Percentiles rank a stretch among this genome's conserved stretches.
phyloP scores from a whole-genome alignment of 495 filamentous ascomycete species.

The Lindgomyces ingoldianus region DNA sequence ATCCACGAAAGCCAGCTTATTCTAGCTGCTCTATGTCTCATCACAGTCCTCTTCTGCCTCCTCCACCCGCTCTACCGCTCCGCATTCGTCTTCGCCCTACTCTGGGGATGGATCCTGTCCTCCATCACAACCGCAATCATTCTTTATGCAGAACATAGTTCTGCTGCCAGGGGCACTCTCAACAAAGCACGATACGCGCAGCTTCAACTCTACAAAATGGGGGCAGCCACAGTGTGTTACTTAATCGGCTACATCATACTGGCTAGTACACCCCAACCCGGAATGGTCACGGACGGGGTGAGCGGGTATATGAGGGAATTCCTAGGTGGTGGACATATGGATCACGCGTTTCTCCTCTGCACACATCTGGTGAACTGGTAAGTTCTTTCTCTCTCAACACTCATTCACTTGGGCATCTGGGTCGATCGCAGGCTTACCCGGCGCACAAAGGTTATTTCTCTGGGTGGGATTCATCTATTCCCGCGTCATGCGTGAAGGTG shows the following conservation, averaged over 20 bases:
- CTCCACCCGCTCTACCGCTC: neutral
- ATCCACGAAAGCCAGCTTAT: neutral
- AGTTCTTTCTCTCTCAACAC: neutral
- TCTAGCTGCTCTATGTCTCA: neutral
- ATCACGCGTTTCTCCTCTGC: neutral
- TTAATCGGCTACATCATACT: neutral
- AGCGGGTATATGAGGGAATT: neutral
- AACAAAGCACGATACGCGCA: neutral
- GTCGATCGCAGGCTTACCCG: neutral
- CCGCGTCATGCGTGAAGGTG: neutral
- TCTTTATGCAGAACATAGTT: neutral
- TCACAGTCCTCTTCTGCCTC: neutral
- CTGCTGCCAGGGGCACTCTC: conserved; percentile 1
- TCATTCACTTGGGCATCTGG: neutral
- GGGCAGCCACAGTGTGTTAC: neutral
- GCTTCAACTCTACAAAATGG: conserved; percentile 3
- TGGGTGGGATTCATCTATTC: neutral
- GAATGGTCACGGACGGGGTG: neutral
- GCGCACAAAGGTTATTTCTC: no score
- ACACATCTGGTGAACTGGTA: neutral
- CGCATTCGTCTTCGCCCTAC: neutral
- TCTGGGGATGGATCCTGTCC: neutral
- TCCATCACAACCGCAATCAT: neutral
- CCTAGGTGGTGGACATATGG: neutral
- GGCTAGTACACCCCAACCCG: neutral